Base-by-base conservation (phyloP, 495 filamentous ascomycete species). In the Aspergillus hancockii region DNA sequence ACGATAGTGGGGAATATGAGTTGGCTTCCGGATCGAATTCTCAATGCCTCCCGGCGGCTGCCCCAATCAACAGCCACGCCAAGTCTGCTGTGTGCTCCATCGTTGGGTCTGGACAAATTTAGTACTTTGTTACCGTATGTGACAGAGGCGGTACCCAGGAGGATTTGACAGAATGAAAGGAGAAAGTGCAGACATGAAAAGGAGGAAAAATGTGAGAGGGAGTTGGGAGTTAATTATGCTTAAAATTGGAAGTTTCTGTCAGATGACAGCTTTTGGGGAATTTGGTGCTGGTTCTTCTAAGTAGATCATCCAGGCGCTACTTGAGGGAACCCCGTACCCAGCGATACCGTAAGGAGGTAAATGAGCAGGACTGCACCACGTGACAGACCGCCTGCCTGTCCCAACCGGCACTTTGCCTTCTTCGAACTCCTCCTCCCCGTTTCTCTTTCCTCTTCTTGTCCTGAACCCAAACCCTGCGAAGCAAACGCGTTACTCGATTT, bases 401-500 rank as follows among this genome's bases (percentile, higher is more conserved):
- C 58, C 58, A 65, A 67, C 57, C 62, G 60, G 65, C 71, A 74
- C 74, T 71, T 74, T 74, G 63, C 72, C 74, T 72, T 72, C 75
- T 73, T 75, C 67, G 70, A 69, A 59, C 66, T 70, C 63, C 61
- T 65, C 63, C 67, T 67, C 61, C 57, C 68, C 67, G 60, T 68
- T 65, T 68, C 63, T 71, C 66, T 74, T 76, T 74, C 64, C 64
- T 64, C 60, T 65, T 70, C 69, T 67, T 57, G 56, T 63, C 60
- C 63, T 63, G 64, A 67, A 67, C 63, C 66, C 62, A 69, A 71
- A 73, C 72, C 72, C 70, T 75, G 71, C 69, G 71, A 75, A 71
- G 72, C 69, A 76, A 78, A 78, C 77, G 75, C 75, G 75, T 80
- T 80, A 79, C 77, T 79, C 77, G 77, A 79, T 79, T 80, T 70